phyloP scores from a whole-genome alignment of 2,329 filamentous ascomycete species.

The Pochonia chlamydosporia region DNA sequence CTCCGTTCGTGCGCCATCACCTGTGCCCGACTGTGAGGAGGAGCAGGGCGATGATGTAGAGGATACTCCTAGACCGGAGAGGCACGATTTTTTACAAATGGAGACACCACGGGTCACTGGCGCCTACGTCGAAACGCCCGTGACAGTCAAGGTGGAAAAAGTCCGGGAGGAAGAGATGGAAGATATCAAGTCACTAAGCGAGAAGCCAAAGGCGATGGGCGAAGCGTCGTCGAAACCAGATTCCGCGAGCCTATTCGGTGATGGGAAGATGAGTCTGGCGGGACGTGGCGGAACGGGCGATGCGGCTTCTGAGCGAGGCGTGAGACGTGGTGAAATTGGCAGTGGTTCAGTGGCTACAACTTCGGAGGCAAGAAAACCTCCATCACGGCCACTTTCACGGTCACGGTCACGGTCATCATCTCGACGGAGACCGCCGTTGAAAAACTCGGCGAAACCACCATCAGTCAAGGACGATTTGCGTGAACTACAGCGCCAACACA shows the following conservation, averaged over 20 bases:
- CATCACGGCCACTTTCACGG: too few species aligned
- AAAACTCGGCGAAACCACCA: conserved; percentile 48
- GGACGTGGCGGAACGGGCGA: conserved; percentile 17
- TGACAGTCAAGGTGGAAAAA: conserved; percentile 36
- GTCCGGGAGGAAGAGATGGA: conserved; percentile 8
- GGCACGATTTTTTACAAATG: conserved; percentile 39
- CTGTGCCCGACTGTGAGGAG: conserved; percentile 24
- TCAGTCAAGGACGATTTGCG: conserved; percentile 51
- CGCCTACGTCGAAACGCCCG: conserved; percentile 52
- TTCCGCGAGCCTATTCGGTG: conserved; percentile 15
- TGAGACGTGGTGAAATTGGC: conserved; percentile 19
- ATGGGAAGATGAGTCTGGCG: conserved; percentile 19
- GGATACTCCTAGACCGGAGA: conserved; percentile 42
- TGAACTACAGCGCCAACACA: conserved; percentile 45
- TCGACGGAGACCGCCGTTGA: conserved; percentile 38
- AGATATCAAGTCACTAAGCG: conserved; percentile 4
- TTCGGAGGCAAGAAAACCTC: conserved; percentile 18
- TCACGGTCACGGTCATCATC: conserved; percentile 33
- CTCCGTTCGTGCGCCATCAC: conserved; percentile 45
- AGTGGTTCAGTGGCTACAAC: conserved; percentile 15
- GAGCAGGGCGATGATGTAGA: conserved; percentile 24
- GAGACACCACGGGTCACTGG: conserved; percentile 50
- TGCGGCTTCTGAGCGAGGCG: conserved; percentile 25
- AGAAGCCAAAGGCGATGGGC: conserved; percentile 13
- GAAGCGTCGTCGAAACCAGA: conserved; percentile 3